Evolutionary conservation across 2,329 filamentous ascomycete species (phyloP).

Genomic region (Celoporthe dispersa): DNA sequence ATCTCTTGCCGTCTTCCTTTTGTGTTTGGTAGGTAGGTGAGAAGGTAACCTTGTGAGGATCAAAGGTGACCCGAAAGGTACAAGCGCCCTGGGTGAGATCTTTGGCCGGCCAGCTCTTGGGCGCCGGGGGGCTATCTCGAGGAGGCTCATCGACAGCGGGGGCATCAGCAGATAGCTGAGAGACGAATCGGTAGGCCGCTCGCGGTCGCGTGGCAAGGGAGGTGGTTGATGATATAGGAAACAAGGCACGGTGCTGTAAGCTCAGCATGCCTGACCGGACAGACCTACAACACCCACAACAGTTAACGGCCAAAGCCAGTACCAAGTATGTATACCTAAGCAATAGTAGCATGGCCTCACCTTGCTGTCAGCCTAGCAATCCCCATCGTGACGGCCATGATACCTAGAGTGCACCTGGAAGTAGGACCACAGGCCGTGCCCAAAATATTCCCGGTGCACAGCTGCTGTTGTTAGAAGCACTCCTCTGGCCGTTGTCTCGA

Average conservation of each 20-base stretch:
- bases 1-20: not conserved
- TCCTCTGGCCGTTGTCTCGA: not conserved
- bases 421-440: not conserved
- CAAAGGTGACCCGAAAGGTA: not conserved
- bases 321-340: not conserved
- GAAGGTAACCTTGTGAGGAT: not conserved
- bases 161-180: not conserved
- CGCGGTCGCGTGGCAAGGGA: not conserved
- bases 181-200: constrained; percentile 4
- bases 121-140: not conserved
- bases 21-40: not conserved
- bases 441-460: too few relatives aligned
- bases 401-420: too few relatives aligned
- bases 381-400: constrained; percentile 6
- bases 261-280: not conserved
- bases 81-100: not conserved
- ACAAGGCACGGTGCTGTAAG: not conserved
- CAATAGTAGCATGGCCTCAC: constrained; percentile 10
- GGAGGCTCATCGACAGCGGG: not conserved
- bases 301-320: not conserved
- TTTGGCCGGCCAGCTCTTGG: not conserved
- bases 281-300: constrained; percentile 7
- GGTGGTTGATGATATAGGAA: not conserved
- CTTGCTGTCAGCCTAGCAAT: constrained; percentile 10
- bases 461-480: not conserved